phyloP scores from a whole-genome alignment of 371 early-diverging fungal genomes.

The Mortierella sp. region DNA sequence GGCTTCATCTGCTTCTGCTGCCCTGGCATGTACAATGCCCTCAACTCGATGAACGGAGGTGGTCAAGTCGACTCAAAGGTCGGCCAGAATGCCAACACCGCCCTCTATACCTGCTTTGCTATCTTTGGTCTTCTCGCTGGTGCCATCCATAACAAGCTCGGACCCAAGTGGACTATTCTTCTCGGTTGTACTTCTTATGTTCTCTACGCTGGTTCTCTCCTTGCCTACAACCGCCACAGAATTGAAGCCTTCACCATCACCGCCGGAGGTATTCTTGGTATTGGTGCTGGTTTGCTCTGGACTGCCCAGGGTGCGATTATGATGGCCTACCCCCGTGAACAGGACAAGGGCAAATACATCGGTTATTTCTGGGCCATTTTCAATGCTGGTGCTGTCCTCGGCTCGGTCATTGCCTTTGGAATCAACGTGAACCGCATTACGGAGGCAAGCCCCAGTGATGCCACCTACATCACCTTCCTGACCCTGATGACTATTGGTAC shows the following conservation, averaged over 20 bases:
- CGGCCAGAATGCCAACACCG: conserved; percentile 74
- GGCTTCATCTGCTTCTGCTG: conserved; percentile 80
- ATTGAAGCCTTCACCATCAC: conserved; percentile 57
- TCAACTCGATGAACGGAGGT: conserved; percentile 73
- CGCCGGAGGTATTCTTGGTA: conserved; percentile 73
- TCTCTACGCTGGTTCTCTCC: conserved; percentile 62
- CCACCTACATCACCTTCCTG: conserved; percentile 73
- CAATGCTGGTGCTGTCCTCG: conserved; percentile 67
- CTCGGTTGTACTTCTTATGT: conserved; percentile 61
- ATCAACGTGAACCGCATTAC: conserved; percentile 65
- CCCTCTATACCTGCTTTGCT: conserved; percentile 75
- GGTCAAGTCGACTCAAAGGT: conserved; percentile 72
- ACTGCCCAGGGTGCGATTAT: conserved; percentile 83
- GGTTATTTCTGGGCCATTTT: conserved; percentile 84
- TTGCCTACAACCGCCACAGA: conserved; percentile 59
- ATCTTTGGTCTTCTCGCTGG: conserved; percentile 72
- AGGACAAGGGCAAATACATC: conserved; percentile 78
- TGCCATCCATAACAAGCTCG: conserved; percentile 62
- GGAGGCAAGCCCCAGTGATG: conserved; percentile 21
- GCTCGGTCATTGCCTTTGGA: conserved; percentile 73
- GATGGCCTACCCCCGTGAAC: conserved; percentile 80
- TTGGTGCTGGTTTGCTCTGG: conserved; percentile 69
- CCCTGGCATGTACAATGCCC: conserved; percentile 87
- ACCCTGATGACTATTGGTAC: conserved; percentile 69
- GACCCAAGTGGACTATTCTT: conserved; percentile 58